phyloP scores from a whole-genome alignment of 495 filamentous ascomycete species.

The Penicillium roqueforti region DNA sequence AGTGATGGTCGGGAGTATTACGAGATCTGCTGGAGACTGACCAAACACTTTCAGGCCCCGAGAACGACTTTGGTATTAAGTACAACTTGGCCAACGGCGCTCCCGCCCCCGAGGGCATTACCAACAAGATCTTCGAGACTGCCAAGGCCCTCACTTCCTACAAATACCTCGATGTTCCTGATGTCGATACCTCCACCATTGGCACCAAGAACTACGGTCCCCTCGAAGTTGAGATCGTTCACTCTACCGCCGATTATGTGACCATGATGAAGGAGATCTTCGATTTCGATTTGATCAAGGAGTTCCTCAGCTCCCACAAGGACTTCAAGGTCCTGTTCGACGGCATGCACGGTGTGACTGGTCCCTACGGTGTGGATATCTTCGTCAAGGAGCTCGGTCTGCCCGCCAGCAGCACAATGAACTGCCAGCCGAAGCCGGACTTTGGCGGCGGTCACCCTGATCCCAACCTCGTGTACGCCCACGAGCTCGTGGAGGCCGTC shows the following conservation, averaged over 20 bases:
- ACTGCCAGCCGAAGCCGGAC: constrained; percentile 87
- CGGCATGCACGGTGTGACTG: constrained; percentile 89
- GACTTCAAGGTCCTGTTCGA: constrained; percentile 98
- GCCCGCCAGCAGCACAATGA: constrained; percentile 72
- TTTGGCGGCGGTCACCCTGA: constrained; percentile 97
- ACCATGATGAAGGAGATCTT: constrained; percentile 97
- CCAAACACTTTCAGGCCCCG: constrained; percentile 59
- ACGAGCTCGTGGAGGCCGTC: constrained; percentile 89
- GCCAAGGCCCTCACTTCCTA: constrained; percentile 86
- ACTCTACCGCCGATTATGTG: constrained; percentile 87
- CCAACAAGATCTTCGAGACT: constrained; percentile 92
- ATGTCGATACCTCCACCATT: constrained; percentile 77
- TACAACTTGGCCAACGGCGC: constrained; percentile 97
- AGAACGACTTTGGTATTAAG: constrained; percentile 97
- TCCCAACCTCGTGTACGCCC: constrained; percentile 96
- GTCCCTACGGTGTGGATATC: constrained; percentile 89
- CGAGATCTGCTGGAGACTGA: neutral
- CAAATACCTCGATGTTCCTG: constrained; percentile 82
- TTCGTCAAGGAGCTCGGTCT: constrained; percentile 92
- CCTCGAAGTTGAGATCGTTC: constrained; percentile 91
- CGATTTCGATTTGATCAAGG: constrained; percentile 91
- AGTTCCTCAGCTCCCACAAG: constrained; percentile 75
- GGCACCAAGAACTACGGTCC: constrained; percentile 78
- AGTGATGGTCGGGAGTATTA: constrained; percentile 25
- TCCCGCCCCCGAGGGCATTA: constrained; percentile 90